These are phyloP conservation scores for Botrytis paeoniae DNA, from an alignment of 2,329 filamentous ascomycete genomes.

Conservation along the genomic window DNA sequence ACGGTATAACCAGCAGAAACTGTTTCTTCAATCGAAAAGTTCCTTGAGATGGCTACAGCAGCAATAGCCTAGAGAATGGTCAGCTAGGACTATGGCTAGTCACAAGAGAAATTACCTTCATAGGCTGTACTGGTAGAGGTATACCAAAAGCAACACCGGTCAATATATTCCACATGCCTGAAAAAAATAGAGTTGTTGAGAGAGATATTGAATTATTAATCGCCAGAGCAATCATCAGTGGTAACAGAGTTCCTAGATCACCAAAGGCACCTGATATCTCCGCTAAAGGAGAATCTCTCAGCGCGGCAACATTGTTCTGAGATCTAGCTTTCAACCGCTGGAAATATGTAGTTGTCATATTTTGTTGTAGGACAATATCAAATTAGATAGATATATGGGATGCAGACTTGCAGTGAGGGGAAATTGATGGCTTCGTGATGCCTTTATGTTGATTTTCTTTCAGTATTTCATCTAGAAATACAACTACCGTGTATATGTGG, in stretches of 20 bases:
- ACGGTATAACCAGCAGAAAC: slow-evolving; percentile 84
- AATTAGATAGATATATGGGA: not conserved
- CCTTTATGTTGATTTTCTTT: not conserved
- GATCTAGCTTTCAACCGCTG: slow-evolving; percentile 21
- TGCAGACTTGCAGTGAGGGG: slow-evolving; percentile 1
- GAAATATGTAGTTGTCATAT: slow-evolving; percentile 4
- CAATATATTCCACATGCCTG: slow-evolving; percentile 79
- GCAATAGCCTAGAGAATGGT: slow-evolving; percentile 71
- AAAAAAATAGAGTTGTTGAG: slow-evolving; percentile 81
- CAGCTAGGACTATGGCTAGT: slow-evolving; percentile 18
- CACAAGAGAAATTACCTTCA: slow-evolving; percentile 50
- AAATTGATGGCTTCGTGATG: not conserved
- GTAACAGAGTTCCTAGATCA: slow-evolving; percentile 85
- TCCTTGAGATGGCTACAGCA: slow-evolving; percentile 75
- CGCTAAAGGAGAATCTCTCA: slow-evolving; percentile 55
- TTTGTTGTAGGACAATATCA: not conserved
- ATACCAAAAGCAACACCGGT: slow-evolving; percentile 84
- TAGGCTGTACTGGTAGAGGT: slow-evolving; percentile 87
- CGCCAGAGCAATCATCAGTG: slow-evolving; percentile 82
- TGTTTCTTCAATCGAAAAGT: slow-evolving; percentile 65
- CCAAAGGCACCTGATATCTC: slow-evolving; percentile 89
- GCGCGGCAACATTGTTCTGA: slow-evolving; percentile 53
- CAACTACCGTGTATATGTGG: not conserved
- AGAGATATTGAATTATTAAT: slow-evolving; percentile 76
- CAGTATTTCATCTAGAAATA: not conserved